Evolutionary conservation across 495 filamentous ascomycete genomes (phyloP), one percentile per base, ranked within the genome.

Genomic region (Endocarpon pusillum): DNA sequence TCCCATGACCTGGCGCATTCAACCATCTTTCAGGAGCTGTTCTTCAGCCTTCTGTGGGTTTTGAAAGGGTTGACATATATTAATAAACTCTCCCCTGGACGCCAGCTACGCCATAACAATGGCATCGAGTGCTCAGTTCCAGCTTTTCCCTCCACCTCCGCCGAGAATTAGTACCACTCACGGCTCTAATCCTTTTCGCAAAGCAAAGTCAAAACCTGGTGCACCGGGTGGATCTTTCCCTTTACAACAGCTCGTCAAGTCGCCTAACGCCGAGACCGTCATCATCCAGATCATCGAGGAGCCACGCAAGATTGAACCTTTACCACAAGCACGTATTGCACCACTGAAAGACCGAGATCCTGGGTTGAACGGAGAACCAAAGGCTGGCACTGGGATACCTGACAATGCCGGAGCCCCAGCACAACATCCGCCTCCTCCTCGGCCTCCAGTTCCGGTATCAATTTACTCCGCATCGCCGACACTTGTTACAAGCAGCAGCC

Each of bases 111-210:
- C n/a, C n/a, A n/a, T n/a, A n/a, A n/a, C n/a, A 22, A 55, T 55
- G 51, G 41, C 44, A 24, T 38, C 47, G 21, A 55, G 42, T 35
- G 44, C 45, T 41, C 57, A 60, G 37, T 64, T 73, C 35, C 62
- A 69, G 42, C 48, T 73, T 30, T 72, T 73, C 33, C 69, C 69
- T 23, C 52, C 69, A 14, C 58, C 61, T 19, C 55, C 61, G 8
- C 51, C 52, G 34, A 42, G 34, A 58, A 51, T 34, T 42, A 42
- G 11, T 59, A 46, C 43, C 50, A 36, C 35, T 47, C 42, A n/a
- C n/a, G n/a, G n/a, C 44, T 64, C 51, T 44, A 59, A 51, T 39
- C 57, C 54, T 4, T 57, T 55, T 42, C 49, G 44, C 19, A 51
- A 42, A 38, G 49, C 46, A 15, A 44, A 36, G 20, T 30, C 33